phyloP scores from a whole-genome alignment of 2,329 filamentous ascomycete species.

The Macrophomina pseudophaseolina region DNA sequence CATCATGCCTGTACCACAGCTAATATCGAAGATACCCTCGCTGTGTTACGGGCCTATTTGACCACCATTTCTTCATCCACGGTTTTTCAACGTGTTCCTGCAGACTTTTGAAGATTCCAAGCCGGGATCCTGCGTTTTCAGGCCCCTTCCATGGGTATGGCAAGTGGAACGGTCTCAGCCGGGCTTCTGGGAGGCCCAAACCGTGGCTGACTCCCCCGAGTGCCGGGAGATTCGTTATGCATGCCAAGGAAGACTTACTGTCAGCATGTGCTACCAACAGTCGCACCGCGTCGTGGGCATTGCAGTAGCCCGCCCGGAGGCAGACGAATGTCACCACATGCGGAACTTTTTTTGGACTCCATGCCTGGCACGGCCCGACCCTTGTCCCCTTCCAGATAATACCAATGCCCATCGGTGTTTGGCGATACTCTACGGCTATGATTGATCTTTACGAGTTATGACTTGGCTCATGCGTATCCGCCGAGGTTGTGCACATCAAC shows the following conservation, averaged over 20 bases:
- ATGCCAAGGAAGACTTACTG: neutral
- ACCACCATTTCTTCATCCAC: conserved; percentile 1
- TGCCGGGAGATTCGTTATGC: conserved; percentile 16
- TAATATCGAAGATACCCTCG: conserved; percentile 4
- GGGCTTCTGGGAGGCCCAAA: conserved; percentile 9
- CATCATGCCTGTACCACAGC: neutral
- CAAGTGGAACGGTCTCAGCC: conserved; percentile 20
- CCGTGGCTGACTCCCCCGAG: conserved; percentile 3
- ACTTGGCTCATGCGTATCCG: too few relatives aligned
- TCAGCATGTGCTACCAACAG: neutral
- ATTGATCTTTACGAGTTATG: neutral
- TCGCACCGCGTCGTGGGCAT: neutral
- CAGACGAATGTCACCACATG: neutral
- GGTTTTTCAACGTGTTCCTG: conserved; percentile 18
- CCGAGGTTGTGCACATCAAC: too few relatives aligned
- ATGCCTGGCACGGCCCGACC: neutral
- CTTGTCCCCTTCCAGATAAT: neutral
- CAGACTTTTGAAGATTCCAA: conserved; percentile 13
- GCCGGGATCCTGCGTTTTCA: neutral
- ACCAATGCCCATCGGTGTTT: neutral
- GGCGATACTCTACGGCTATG: too few relatives aligned
- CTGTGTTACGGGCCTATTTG: neutral
- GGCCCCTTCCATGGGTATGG: neutral
- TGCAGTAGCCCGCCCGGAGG: neutral
- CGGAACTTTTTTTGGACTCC: conserved; percentile 11